Conservation (phyloP, 2,329 filamentous ascomycete species). For the Xylariaceae sp. region DNA sequence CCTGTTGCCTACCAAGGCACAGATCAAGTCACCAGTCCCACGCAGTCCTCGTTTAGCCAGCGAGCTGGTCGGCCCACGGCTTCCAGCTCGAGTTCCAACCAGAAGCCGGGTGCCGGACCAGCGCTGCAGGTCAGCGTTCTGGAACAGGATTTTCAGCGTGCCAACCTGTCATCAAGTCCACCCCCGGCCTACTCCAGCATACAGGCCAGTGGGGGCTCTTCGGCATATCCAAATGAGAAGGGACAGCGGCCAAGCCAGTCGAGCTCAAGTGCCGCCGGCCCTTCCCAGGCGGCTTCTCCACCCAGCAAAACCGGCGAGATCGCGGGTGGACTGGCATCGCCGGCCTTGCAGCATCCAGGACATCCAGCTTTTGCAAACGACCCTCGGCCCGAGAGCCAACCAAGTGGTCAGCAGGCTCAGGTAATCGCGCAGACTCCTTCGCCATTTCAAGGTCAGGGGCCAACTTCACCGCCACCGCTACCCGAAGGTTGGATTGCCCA, state of each 20-base stretch:
- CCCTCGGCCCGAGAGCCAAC: slow-evolving; percentile 41
- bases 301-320: slow-evolving; percentile 23
- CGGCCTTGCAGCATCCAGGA: slow-evolving; percentile 49
- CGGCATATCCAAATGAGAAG: slow-evolving; percentile 76
- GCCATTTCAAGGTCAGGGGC: slow-evolving; percentile 41
- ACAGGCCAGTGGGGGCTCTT: slow-evolving; percentile 36
- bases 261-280: slow-evolving; percentile 18
- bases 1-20: slow-evolving; percentile 87
- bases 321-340: slow-evolving; percentile 33
- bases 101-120: slow-evolving; percentile 17
- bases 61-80: slow-evolving; percentile 28
- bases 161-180: slow-evolving; percentile 73
- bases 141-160: slow-evolving; percentile 76
- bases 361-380: slow-evolving; percentile 94
- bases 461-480: slow-evolving; percentile 80
- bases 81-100: slow-evolving; percentile 21
- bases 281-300: slow-evolving; percentile 21
- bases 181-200: slow-evolving; percentile 94
- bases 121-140: slow-evolving; percentile 60
- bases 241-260: slow-evolving; percentile 37
- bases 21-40: slow-evolving; percentile 57
- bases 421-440: slow-evolving; percentile 33
- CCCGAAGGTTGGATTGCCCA: slow-evolving; percentile 99
- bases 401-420: slow-evolving; percentile 41
- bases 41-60: slow-evolving; percentile 33